Conservation (phyloP, 305 asterid species). For the Stenogyne calaminthoides region DNA sequence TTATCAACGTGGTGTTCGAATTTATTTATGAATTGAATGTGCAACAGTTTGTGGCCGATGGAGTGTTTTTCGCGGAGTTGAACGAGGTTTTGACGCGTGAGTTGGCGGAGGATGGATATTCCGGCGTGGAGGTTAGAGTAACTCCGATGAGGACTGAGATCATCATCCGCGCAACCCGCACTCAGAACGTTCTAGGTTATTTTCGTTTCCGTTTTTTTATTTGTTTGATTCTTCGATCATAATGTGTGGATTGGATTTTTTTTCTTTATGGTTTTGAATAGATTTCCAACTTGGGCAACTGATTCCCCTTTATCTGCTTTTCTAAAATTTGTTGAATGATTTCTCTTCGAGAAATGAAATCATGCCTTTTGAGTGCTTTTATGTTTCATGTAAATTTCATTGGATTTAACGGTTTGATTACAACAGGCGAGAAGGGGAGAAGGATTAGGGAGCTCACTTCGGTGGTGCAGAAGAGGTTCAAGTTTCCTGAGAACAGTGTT, state of each 20-base stretch:
- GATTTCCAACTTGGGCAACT: not conserved
- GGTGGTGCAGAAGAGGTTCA: constrained; percentile 58
- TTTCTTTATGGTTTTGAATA: not conserved
- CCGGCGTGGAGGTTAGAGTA: constrained; percentile 59
- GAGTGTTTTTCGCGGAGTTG: constrained; percentile 54
- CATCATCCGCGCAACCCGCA: constrained; percentile 66
- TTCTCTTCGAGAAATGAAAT: not conserved
- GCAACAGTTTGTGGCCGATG: constrained; percentile 53
- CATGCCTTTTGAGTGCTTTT: not conserved
- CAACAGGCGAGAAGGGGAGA: constrained; percentile 57
- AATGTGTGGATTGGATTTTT: not conserved
- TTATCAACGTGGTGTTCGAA: not conserved
- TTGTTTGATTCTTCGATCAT: not conserved
- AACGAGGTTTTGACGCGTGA: constrained; percentile 58
- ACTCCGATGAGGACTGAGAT: constrained; percentile 64
- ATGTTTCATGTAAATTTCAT: not conserved
- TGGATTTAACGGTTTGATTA: not conserved
- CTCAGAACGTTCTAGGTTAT: constrained; percentile 59
- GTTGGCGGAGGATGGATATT: constrained; percentile 60
- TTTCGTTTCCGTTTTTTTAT: not conserved
- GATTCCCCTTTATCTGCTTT: not conserved
- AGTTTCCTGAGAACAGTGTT: constrained; percentile 58
- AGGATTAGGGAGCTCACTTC: constrained; percentile 61
- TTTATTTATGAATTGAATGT: constrained; percentile 7
- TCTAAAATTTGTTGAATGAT: not conserved